phyloP scores from a whole-genome alignment of 805 yeast genomes.

The Yarrowia sp. region DNA sequence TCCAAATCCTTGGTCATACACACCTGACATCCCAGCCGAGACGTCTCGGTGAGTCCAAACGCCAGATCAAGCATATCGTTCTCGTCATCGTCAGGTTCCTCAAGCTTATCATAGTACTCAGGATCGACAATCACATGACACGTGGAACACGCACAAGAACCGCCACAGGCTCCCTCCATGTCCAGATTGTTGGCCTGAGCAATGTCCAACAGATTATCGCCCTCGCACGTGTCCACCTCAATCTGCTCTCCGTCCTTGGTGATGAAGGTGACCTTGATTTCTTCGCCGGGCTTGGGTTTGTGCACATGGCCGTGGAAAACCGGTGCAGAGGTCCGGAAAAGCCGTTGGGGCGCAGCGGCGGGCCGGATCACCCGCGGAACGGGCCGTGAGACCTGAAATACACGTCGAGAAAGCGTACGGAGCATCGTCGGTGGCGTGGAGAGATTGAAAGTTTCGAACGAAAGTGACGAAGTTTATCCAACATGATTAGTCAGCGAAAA shows the following conservation, averaged over 20 bases:
- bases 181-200: constrained; percentile 94
- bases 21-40: constrained; percentile 94
- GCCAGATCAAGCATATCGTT: constrained; percentile 98
- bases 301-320: constrained; percentile 83
- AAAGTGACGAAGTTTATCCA: background rate
- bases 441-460: background rate
- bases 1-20: constrained; percentile 88
- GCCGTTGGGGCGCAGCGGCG: constrained; percentile 2
- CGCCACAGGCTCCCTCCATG: constrained; percentile 98
- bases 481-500: background rate
- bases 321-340: background rate
- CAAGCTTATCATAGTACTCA: constrained; percentile 85
- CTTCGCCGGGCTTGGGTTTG: constrained; percentile 93
- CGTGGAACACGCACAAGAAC: constrained; percentile 98
- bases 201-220: constrained; percentile 88
- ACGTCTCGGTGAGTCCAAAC: constrained; percentile 95
- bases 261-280: constrained; percentile 83
- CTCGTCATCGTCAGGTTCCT: constrained; percentile 97
- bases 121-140: constrained; percentile 98
- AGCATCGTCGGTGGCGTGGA: constrained; percentile 21
- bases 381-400: background rate
- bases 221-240: constrained; percentile 85
- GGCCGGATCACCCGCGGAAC: background rate
- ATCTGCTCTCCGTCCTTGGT: constrained; percentile 89
- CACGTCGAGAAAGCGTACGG: constrained; percentile 8